Evolutionary conservation across 1,139 yeast species (phyloP).

Genomic region (Saccharomyces hybrid): DNA sequence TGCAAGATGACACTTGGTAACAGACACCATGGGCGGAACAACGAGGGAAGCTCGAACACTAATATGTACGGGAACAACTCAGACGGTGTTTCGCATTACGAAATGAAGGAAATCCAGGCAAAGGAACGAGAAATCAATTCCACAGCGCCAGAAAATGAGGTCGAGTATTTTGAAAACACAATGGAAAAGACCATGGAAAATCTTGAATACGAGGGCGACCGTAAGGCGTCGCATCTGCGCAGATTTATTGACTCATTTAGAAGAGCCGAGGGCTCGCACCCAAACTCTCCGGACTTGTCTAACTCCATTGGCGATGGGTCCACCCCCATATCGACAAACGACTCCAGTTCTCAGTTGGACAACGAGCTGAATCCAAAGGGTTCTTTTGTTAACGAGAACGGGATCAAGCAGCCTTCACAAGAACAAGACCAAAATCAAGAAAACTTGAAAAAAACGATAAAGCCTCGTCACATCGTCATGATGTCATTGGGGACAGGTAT

Average conservation of each 20-base stretch:
- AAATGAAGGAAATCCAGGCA: constrained; percentile 10
- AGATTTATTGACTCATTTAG: constrained; percentile 26
- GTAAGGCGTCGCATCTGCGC: constrained; percentile 7
- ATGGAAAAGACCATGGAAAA: constrained; percentile 6
- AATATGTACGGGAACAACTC: background rate
- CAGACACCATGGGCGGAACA: background rate
- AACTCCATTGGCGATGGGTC: background rate
- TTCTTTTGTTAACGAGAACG: background rate
- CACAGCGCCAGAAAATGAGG: constrained; percentile 14
- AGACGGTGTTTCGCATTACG: constrained; percentile 7
- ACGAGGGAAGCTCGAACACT: background rate
- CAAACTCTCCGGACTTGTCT: constrained; percentile 4
- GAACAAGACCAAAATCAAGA: constrained; percentile 11
- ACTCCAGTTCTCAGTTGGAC: constrained; percentile 1
- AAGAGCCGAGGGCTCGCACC: constrained; percentile 15
- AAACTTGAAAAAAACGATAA: constrained; percentile 41
- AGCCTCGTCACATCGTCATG: constrained; percentile 50
- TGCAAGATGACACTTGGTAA: background rate
- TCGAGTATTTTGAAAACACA: constrained; percentile 17
- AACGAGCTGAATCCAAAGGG: constrained; percentile 2
- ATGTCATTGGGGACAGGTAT: constrained; percentile 81
- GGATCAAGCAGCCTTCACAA: background rate
- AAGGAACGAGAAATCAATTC: constrained; percentile 8
- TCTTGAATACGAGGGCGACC: background rate
- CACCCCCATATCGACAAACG: background rate